A percentile compares a stretch with the other conserved stretches of the same genome.
phyloP scores from a whole-genome alignment of 306 rosid species.

The Benincasa hispida region DNA sequence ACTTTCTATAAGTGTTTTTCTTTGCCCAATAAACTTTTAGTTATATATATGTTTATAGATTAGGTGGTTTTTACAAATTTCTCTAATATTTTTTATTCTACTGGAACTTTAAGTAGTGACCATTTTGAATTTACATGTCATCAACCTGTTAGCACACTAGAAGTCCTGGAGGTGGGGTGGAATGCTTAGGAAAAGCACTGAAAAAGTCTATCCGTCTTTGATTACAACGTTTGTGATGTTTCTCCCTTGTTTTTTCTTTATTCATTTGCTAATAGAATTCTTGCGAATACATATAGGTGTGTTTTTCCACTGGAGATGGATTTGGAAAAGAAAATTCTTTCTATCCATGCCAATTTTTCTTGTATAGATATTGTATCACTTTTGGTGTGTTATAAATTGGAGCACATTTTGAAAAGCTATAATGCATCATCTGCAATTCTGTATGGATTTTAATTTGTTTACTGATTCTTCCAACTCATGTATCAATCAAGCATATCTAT shows the following conservation, averaged over 20 bases:
- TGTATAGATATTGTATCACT: neutral
- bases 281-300: constrained; percentile 49
- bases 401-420: too few relatives aligned
- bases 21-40: too few relatives aligned
- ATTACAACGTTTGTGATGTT: neutral
- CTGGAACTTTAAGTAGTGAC: neutral
- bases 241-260: neutral
- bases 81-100: neutral
- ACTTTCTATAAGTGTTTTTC: too few relatives aligned
- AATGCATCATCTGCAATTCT: too few relatives aligned
- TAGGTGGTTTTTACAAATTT: too few relatives aligned
- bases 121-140: neutral
- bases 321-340: constrained; percentile 64
- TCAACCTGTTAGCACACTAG: neutral
- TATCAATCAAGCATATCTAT: too few relatives aligned
- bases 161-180: neutral
- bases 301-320: constrained; percentile 71
- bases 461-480: neutral
- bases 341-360: constrained; percentile 28
- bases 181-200: too few relatives aligned
- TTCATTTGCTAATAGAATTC: constrained; percentile 5
- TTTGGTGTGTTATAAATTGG: too few relatives aligned
- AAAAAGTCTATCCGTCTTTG: neutral
- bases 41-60: too few relatives aligned
- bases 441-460: neutral